These are phyloP conservation scores for Zygoascus biomembranicola DNA, from an alignment of 805 yeast genomes.

Conservation along the genomic window DNA sequence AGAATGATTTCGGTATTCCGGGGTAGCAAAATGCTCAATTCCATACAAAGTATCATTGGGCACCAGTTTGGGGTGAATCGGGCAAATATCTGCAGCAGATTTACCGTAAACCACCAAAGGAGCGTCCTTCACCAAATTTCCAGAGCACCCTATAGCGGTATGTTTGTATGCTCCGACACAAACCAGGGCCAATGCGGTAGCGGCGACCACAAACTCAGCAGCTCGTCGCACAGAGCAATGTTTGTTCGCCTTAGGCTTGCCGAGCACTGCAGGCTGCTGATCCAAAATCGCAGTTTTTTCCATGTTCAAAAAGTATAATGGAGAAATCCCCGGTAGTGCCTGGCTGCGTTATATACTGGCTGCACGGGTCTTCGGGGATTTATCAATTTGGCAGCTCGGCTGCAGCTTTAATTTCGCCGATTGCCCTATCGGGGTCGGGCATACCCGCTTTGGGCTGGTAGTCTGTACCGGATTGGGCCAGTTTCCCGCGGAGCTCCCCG, in stretches of 20 bases:
- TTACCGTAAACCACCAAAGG: too few species aligned
- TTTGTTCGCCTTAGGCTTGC: neutral
- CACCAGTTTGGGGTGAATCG: neutral
- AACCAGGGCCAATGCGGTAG: neutral
- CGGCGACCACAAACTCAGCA: neutral
- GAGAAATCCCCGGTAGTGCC: too few species aligned
- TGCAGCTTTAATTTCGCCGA: too few species aligned
- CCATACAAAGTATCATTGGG: neutral
- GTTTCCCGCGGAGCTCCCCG: too few species aligned
- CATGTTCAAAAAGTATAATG: neutral
- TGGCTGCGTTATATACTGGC: too few species aligned
- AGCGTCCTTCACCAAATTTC: neutral
- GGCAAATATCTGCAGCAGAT: neutral
- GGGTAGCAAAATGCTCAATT: conserved; percentile 2
- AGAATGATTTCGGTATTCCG: conserved; percentile 12
- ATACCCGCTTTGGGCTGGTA: too few species aligned
- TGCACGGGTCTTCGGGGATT: too few species aligned
- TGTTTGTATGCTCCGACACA: neutral
- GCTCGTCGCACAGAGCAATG: neutral
- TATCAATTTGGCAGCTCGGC: too few species aligned
- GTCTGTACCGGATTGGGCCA: too few species aligned
- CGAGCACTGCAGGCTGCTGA: neutral
- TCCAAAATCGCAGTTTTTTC: neutral
- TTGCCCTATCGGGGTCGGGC: too few species aligned
- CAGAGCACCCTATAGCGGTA: neutral